Evolutionary conservation across 148 eudicot species (phyloP), one percentile per base, ranked within the genome.

Genomic region (Rheum nobile): DNA sequence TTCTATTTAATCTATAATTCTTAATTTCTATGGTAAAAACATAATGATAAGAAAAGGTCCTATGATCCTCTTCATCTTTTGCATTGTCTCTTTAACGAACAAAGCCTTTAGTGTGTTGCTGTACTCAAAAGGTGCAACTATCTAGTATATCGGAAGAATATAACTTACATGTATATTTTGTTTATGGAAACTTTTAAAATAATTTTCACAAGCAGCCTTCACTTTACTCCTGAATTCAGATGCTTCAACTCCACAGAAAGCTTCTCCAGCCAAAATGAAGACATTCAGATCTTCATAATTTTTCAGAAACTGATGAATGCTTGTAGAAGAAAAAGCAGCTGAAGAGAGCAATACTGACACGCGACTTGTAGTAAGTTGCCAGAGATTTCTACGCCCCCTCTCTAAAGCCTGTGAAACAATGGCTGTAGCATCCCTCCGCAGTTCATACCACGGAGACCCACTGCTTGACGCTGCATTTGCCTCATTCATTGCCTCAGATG

Each of bases 341-440:
- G 96, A 95, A 67, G 98, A 86, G 73, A 95, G 97, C 84, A 95
- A 76, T 74, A 88, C 93, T 34, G 97, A 86, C 35, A 87, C 79
- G 68, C 98, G 96, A 69, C 97, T 95, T 74, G 93, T 82, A 63
- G 87, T 82, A 34, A 95, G 97, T 78, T 91, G 97, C 98, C 96
- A 95, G 59, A 95, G 88, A 84, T 85, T 91, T 75, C 83, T 90
- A 70, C 97, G 88, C 35, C 96, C 97, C 77, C 96, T 91, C 76
- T 82, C 85, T 57, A 95, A 81, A 54, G 96, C 84, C 75, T 90
- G 90, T 68, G 98, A 91, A 82, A 95, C 89, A 73, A 85, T 80
- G 47, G 84, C 74, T 38, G 90, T 79, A 75, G 97, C 97, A 86
- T 91, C 98, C 80, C 85, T 90, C 76, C 97, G 91, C 78, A 95